Percentiles rank a stretch among this genome's conserved stretches.
phyloP scores from a whole-genome alignment of 1,284 basidiomycete genomes.

The Pyrrhoderma noxium region DNA sequence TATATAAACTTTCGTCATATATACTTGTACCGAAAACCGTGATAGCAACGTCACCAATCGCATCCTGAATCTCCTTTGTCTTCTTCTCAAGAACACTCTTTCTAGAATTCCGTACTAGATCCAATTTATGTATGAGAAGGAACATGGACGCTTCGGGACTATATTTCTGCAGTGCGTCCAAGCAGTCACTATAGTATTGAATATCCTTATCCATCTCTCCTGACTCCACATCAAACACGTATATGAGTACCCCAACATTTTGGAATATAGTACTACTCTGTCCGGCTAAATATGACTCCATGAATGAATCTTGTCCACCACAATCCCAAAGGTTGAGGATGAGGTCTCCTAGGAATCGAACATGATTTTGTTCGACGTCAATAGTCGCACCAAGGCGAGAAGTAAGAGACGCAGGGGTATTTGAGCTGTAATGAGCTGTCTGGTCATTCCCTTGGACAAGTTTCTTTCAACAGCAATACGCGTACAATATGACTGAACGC shows the following conservation, averaged over 20 bases:
- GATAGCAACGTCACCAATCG: conserved; percentile 50
- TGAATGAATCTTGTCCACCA: conserved; percentile 95
- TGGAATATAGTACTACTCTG: conserved; percentile 92
- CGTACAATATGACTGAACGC: conserved; percentile 95
- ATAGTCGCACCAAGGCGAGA: conserved; percentile 91
- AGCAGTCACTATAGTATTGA: conserved; percentile 81
- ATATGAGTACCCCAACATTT: conserved; percentile 94
- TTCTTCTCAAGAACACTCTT: conserved; percentile 59
- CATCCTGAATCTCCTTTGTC: conserved; percentile 57
- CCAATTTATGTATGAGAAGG: conserved; percentile 97
- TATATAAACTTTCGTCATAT: conserved; percentile 96
- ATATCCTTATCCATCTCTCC: conserved; percentile 72
- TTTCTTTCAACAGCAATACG: neutral
- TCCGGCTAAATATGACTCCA: conserved; percentile 90
- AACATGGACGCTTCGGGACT: conserved; percentile 84
- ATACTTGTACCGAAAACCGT: conserved; percentile 93
- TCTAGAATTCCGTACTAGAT: conserved; percentile 59
- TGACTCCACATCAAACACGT: conserved; percentile 92
- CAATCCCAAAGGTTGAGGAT: conserved; percentile 97
- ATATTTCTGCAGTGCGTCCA: conserved; percentile 69
- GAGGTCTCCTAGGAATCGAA: conserved; percentile 92
- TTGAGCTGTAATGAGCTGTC: conserved; percentile 53
- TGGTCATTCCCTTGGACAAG: neutral
- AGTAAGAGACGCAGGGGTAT: conserved; percentile 89
- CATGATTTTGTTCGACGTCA: conserved; percentile 96